Evolutionary conservation across 2,329 filamentous ascomycete species (phyloP).

Genomic region (Xylariaceae sp.): DNA sequence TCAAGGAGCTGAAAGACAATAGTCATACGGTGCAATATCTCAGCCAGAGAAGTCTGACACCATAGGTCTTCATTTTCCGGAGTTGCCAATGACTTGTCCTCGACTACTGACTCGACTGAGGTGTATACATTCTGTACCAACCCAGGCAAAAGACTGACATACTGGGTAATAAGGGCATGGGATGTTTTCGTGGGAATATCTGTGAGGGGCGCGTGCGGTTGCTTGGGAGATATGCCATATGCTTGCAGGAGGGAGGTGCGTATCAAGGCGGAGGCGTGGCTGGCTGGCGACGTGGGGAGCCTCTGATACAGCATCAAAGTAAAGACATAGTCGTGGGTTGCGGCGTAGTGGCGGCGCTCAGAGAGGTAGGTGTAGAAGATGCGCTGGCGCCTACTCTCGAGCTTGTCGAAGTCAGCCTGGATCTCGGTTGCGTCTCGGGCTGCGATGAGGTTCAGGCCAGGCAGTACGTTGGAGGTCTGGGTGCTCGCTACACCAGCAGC

Average conservation of each 20-base stretch:
- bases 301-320: constrained; percentile 46
- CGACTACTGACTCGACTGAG: constrained; percentile 48
- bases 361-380: constrained; percentile 69
- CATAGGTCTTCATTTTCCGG: constrained; percentile 27
- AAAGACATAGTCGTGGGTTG: constrained; percentile 57
- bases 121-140: constrained; percentile 50
- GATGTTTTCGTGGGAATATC: constrained; percentile 37
- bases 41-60: constrained; percentile 45
- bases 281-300: constrained; percentile 23
- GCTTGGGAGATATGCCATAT: constrained; percentile 32
- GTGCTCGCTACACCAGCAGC: constrained; percentile 65
- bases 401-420: constrained; percentile 59
- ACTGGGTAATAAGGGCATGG: constrained; percentile 47
- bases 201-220: constrained; percentile 22
- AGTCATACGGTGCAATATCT: constrained; percentile 71
- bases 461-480: constrained; percentile 55
- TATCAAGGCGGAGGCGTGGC: constrained; percentile 28
- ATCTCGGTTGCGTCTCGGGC: constrained; percentile 54
- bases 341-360: constrained; percentile 67
- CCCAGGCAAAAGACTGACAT: constrained; percentile 45
- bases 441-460: constrained; percentile 47
- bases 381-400: constrained; percentile 62
- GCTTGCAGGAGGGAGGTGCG: constrained; percentile 31
- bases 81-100: constrained; percentile 40
- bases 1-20: constrained; percentile 70